Evolutionary conservation across 2,329 filamentous ascomycete genomes (phyloP).

Genomic region (Ilyonectria destructans): DNA sequence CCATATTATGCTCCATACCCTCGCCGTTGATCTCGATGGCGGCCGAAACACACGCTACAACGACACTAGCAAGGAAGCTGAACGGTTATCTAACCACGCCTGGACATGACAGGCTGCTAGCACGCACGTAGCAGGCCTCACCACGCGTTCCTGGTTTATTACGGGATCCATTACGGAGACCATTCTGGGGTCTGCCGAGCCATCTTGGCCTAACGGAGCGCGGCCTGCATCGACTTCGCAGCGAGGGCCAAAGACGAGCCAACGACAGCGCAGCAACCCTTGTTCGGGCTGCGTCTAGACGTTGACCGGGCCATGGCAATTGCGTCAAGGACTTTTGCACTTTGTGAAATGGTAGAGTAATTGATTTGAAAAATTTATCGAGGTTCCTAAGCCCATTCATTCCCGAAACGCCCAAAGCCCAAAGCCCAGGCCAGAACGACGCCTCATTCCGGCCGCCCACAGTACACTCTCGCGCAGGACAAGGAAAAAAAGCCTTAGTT

Average conservation of each 20-base stretch:
- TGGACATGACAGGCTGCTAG: neutral
- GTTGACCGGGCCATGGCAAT: too few relatives aligned
- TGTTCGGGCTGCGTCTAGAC: too few relatives aligned
- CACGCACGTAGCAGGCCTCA: neutral
- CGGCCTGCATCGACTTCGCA: neutral
- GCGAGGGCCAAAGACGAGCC: too few relatives aligned
- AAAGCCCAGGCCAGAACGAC: conserved; percentile 17
- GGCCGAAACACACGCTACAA: neutral
- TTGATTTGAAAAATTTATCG: too few relatives aligned
- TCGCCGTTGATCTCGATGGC: neutral
- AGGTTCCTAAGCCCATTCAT: neutral
- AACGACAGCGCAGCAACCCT: too few relatives aligned
- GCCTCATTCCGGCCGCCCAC: neutral
- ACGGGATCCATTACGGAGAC: neutral
- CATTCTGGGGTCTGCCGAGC: neutral
- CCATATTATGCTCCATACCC: too few relatives aligned
- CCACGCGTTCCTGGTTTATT: neutral
- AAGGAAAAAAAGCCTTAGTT: conserved; percentile 41
- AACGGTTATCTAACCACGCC: neutral
- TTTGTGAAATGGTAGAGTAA: too few relatives aligned
- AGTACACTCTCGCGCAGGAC: conserved; percentile 23
- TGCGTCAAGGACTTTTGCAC: too few relatives aligned
- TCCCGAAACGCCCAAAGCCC: too few relatives aligned
- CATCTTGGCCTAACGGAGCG: neutral
- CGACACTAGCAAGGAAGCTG: neutral